Conservation (phyloP, 495 filamentous ascomycete species). For the Friedmanniomyces endolithicus region DNA sequence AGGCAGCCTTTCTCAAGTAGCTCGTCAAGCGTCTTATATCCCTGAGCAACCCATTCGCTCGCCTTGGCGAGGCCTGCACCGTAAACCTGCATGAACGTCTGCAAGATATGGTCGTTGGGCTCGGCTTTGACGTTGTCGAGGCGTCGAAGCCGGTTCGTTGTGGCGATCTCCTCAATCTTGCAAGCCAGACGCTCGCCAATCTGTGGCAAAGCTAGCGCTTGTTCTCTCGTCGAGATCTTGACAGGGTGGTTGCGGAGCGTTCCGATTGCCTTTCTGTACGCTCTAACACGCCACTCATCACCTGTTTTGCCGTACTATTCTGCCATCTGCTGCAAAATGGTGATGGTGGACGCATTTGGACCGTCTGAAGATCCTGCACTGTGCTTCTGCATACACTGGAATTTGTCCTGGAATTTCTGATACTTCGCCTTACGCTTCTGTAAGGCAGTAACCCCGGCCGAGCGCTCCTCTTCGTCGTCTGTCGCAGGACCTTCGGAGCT, state of each 20-base stretch:
- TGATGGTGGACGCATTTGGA: constrained; percentile 66
- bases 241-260: constrained; percentile 54
- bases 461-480: constrained; percentile 13
- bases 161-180: constrained; percentile 86
- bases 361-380: constrained; percentile 34
- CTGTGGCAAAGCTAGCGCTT: constrained; percentile 55
- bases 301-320: constrained; percentile 62
- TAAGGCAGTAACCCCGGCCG: not conserved
- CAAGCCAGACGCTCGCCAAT: constrained; percentile 66
- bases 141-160: constrained; percentile 59
- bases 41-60: constrained; percentile 64
- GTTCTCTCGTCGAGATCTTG: constrained; percentile 52
- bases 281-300: constrained; percentile 68
- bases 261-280: constrained; percentile 70
- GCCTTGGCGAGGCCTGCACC: constrained; percentile 63
- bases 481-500: constrained; percentile 16
- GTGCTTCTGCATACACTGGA: constrained; percentile 57
- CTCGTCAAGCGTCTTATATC: constrained; percentile 63
- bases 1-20: constrained; percentile 51
- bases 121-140: constrained; percentile 58
- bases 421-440: constrained; percentile 2
- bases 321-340: constrained; percentile 68
- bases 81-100: constrained; percentile 65
- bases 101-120: constrained; percentile 49
- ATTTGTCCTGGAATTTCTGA: constrained; percentile 35